Evolutionary conservation across 2,329 filamentous ascomycete genomes (phyloP), one percentile per base, ranked within the genome.

Genomic region (Aureobasidium sp.): DNA sequence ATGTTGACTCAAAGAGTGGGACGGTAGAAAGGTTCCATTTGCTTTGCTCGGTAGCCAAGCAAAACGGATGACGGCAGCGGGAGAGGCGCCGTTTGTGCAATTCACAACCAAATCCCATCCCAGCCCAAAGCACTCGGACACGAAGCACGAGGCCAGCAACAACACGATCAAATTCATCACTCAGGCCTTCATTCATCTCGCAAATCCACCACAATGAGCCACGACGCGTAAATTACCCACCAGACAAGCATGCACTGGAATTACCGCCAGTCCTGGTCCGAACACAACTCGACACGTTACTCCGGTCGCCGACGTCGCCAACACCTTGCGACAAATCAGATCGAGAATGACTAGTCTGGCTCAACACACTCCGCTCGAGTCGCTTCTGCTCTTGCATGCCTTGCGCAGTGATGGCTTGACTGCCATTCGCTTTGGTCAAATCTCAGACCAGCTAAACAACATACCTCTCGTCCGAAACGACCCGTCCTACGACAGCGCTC

Each of bases 351-450:
- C 79, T 77, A 79, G 79, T 74, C 72, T 80, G 50, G 63, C 63
- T 52, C 55, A 65, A 75, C 92, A 94, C 77, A 93, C 90, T 72
- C 84, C 87, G 68, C 88, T 95, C 79, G 91, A 96, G 82, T 89
- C 87, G 71, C 82, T 95, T 65, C 84, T 94, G 67, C 83, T 96
- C 70, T 93, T 94, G 78, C 90, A 93, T 76, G 87, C 87, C 64
- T 82, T 95, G 66, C 82, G 86, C 67, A 79, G 80, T 68, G 82
- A 89, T 74, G 88, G 88, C 71, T 79, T 86, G 67, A 82, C 85
- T 67, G 78, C 84, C 58, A 64, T 72, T 60, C 85, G 83, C 72
- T 94, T 95, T 77, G 77, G 78, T 70, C 82, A 81, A 68, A 89
- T 94, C 66, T 91, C 91, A 63, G 83, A 88, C 66, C 77, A 87